Evolutionary conservation across 805 yeast genomes (phyloP).

Genomic region (Sugiyamaella valdiviana): DNA sequence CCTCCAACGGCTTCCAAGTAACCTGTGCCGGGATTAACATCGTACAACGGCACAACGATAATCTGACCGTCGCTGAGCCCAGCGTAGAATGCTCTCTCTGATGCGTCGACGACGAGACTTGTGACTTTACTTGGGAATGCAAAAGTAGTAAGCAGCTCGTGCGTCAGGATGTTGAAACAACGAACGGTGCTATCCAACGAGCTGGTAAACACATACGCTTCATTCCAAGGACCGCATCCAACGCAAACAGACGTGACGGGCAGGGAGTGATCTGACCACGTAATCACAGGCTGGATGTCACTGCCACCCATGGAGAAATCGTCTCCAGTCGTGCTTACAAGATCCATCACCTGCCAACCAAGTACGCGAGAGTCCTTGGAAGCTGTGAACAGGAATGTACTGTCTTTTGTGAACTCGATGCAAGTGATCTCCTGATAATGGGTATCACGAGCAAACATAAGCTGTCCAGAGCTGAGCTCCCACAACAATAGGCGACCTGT

Average conservation of each 20-base stretch:
- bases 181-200: constrained; percentile 73
- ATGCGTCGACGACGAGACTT: constrained; percentile 65
- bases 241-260: constrained; percentile 46
- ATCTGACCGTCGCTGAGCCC: constrained; percentile 64
- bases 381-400: constrained; percentile 63
- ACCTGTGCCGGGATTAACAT: constrained; percentile 33
- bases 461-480: constrained; percentile 74
- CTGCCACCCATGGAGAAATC: constrained; percentile 28
- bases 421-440: constrained; percentile 74
- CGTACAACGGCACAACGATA: constrained; percentile 46
- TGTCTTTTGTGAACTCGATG: constrained; percentile 55
- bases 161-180: constrained; percentile 50
- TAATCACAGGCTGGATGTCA: constrained; percentile 20
- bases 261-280: constrained; percentile 36
- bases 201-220: constrained; percentile 57
- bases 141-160: constrained; percentile 57
- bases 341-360: constrained; percentile 64
- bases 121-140: constrained; percentile 56
- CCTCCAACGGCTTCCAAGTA: constrained; percentile 58
- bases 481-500: constrained; percentile 79
- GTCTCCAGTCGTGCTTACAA: constrained; percentile 36
- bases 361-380: constrained; percentile 75
- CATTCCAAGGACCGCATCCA: constrained; percentile 49
- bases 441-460: constrained; percentile 66
- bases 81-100: constrained; percentile 64